Evolutionary conservation across 2,329 filamentous ascomycete species (phyloP).

Genomic region (Apiospora hydei): DNA sequence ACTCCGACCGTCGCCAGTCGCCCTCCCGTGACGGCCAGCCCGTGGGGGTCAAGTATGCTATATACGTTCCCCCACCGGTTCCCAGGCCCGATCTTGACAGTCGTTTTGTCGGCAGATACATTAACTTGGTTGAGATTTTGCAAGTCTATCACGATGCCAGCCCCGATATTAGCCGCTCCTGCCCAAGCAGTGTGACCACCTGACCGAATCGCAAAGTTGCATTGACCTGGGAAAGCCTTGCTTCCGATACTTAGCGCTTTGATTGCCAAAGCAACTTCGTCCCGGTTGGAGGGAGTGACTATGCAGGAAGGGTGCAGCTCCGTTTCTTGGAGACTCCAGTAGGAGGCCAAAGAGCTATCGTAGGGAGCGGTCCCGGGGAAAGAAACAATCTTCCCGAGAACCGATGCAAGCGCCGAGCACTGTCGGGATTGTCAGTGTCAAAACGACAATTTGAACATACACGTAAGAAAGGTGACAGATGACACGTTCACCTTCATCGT

Average conservation of each 20-base stretch:
- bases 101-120: constrained; percentile 35
- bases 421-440: neutral
- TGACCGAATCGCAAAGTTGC: constrained; percentile 43
- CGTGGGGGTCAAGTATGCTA: constrained; percentile 40
- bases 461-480: neutral
- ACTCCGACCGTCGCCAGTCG: constrained; percentile 48
- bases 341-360: neutral
- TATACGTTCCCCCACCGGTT: constrained; percentile 50
- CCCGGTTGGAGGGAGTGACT: neutral
- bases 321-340: neutral
- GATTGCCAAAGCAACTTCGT: neutral
- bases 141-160: constrained; percentile 41
- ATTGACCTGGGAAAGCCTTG: constrained; percentile 24
- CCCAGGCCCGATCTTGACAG: constrained; percentile 45
- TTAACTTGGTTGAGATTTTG: constrained; percentile 34
- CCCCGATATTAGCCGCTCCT: constrained; percentile 36
- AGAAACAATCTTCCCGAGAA: neutral
- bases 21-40: constrained; percentile 46
- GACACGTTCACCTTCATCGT: no score
- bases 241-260: neutral
- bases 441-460: neutral
- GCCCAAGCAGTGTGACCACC: constrained; percentile 44
- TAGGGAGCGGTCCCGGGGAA: neutral
- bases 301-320: neutral
- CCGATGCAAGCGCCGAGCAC: neutral